These are phyloP conservation scores for Colletotrichum magnum DNA, from an alignment of 2,329 filamentous ascomycete genomes.

Conservation along the genomic window DNA sequence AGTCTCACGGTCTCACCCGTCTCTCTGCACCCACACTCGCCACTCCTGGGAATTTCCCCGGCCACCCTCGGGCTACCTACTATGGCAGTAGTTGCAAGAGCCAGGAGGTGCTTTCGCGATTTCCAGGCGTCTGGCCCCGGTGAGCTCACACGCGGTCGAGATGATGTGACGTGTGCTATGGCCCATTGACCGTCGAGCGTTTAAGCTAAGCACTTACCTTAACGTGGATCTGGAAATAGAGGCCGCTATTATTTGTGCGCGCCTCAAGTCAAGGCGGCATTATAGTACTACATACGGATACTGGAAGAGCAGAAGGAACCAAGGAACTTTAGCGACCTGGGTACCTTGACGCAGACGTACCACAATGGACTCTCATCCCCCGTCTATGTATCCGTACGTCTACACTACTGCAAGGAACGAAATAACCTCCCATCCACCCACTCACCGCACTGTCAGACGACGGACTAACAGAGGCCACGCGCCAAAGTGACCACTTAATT, in stretches of 20 bases:
- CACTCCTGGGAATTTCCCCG: slow-evolving; percentile 14
- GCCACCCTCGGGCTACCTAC: background rate
- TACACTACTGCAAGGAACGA: slow-evolving; percentile 33
- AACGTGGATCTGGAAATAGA: slow-evolving; percentile 25
- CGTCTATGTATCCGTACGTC: background rate
- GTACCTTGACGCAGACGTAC: background rate
- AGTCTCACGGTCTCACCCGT: background rate
- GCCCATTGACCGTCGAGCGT: slow-evolving; percentile 9
- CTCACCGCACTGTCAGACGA: slow-evolving; percentile 16
- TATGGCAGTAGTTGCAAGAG: background rate
- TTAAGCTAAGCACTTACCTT: slow-evolving; percentile 17
- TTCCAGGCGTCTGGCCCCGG: slow-evolving; percentile 5
- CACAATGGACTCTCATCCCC: slow-evolving; percentile 8
- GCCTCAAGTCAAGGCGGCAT: background rate
- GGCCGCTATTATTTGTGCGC: slow-evolving; percentile 13
- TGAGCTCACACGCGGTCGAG: slow-evolving; percentile 21
- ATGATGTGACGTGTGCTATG: slow-evolving; percentile 33
- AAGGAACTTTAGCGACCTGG: too few species aligned
- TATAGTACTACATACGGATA: too few species aligned
- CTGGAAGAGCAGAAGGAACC: too few species aligned
- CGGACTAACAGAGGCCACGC: slow-evolving; percentile 20
- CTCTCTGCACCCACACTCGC: slow-evolving; percentile 8
- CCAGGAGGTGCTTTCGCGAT: background rate
- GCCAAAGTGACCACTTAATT: slow-evolving; percentile 32
- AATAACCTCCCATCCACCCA: slow-evolving; percentile 7